A percentile compares a stretch with the other conserved stretches of the same genome.
Conservation (phyloP, 2,329 filamentous ascomycete genomes). For the Emergomyces pasteurianus region DNA sequence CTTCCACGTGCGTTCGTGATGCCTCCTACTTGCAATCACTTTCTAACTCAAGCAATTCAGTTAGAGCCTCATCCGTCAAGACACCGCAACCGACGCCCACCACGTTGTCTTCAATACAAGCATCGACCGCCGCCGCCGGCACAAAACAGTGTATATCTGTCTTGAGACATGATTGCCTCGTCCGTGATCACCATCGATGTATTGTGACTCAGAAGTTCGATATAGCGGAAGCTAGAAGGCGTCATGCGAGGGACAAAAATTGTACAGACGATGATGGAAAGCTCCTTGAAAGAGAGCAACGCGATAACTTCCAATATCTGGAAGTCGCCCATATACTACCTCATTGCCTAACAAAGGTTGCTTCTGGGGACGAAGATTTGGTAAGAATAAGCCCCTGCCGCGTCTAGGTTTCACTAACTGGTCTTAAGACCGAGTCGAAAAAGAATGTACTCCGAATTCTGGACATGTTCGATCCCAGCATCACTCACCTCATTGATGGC, state of each 20-base stretch:
- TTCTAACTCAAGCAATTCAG: conserved; percentile 6
- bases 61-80: conserved; percentile 12
- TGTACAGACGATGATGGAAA: conserved; percentile 14
- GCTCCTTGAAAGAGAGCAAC: conserved; percentile 7
- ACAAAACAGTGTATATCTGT: not conserved
- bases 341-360: conserved; percentile 12
- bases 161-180: conserved; percentile 8
- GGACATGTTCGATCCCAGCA: conserved; percentile 11
- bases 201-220: conserved; percentile 6
- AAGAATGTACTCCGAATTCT: conserved; percentile 9
- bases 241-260: conserved; percentile 6
- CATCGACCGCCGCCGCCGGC: not conserved
- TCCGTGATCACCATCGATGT: conserved; percentile 11
- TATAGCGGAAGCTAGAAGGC: conserved; percentile 3
- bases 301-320: conserved; percentile 5
- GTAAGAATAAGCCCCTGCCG: conserved; percentile 8
- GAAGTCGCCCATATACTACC: conserved; percentile 17
- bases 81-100: conserved; percentile 13
- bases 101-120: conserved; percentile 2
- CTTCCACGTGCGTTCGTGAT: not conserved
- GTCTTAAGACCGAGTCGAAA: conserved; percentile 4
- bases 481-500: conserved; percentile 7
- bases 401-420: not conserved
- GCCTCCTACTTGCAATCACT: not conserved
- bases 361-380: conserved; percentile 10